Conservation (phyloP, 495 filamentous ascomycete genomes). For the Geoglossum glabrum region DNA sequence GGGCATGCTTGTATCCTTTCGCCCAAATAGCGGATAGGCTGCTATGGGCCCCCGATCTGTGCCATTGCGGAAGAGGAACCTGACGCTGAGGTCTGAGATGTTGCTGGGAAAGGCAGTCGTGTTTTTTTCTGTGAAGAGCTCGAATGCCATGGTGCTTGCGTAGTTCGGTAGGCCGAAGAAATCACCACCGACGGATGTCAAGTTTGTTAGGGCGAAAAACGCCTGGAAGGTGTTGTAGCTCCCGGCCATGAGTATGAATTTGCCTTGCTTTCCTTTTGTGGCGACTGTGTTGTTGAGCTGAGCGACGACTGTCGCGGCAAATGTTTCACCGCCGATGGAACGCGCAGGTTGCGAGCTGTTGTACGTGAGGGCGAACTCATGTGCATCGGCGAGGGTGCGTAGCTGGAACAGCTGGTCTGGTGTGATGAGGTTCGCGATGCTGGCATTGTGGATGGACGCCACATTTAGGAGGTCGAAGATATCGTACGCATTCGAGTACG, state of each 20-base stretch:
- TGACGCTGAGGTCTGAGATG: constrained; percentile 20
- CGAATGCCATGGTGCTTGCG: constrained; percentile 32
- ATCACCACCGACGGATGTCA: constrained; percentile 14
- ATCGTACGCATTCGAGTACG: constrained; percentile 35
- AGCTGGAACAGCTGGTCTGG: constrained; percentile 20
- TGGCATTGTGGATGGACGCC: constrained; percentile 30
- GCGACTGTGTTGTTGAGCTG: constrained; percentile 26
- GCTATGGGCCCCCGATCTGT: constrained; percentile 16
- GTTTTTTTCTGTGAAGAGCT: constrained; percentile 27
- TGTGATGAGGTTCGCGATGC: constrained; percentile 21
- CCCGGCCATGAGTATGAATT: constrained; percentile 29
- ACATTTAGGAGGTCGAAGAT: constrained; percentile 37
- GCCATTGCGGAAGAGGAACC: constrained; percentile 35
- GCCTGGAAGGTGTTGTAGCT: constrained; percentile 29
- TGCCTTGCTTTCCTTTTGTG: constrained; percentile 13
- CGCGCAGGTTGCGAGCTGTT: neutral
- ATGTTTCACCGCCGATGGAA: constrained; percentile 19
- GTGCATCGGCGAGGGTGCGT: constrained; percentile 26
- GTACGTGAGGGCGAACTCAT: constrained; percentile 32
- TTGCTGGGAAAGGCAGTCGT: constrained; percentile 17
- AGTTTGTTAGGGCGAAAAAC: constrained; percentile 30
- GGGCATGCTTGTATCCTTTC: constrained; percentile 15
- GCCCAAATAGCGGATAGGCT: constrained; percentile 26
- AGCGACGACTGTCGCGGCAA: constrained; percentile 26
- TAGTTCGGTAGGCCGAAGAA: constrained; percentile 32